These are phyloP conservation scores for Cutaneotrichosporon sp. DNA, from an alignment of 1,284 basidiomycete species.

Conservation along the genomic window DNA sequence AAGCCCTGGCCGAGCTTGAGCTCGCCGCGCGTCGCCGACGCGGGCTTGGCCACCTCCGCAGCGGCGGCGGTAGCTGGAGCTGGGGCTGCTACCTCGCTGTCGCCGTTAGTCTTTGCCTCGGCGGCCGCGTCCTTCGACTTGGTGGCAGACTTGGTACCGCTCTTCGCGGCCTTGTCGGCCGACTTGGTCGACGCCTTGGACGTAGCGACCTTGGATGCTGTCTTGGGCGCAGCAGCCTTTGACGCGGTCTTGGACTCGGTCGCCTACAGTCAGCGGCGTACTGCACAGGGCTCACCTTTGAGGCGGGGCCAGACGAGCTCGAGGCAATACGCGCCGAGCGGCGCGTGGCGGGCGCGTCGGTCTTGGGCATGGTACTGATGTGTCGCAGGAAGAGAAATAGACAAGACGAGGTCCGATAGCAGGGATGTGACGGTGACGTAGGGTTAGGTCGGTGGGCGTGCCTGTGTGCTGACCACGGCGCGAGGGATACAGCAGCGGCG, in stretches of 20 bases:
- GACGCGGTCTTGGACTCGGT: conserved; percentile 1
- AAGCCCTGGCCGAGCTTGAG: conserved; percentile 72
- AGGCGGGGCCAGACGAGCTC: conserved; percentile 21
- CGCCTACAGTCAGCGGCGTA: conserved; percentile 2
- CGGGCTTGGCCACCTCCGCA: conserved; percentile 7
- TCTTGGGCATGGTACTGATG: conserved; percentile 22
- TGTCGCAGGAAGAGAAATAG: no score
- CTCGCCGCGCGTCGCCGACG: conserved; percentile 25
- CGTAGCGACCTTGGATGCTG: neutral
- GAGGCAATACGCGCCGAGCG: conserved; percentile 29
- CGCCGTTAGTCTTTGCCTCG: conserved; percentile 7
- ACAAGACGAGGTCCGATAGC: no score
- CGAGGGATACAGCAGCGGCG: no score
- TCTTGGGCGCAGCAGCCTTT: conserved; percentile 2
- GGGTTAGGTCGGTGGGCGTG: conserved; percentile 6
- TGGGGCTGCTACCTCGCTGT: no score
- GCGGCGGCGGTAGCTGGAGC: conserved; percentile 7
- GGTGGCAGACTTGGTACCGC: neutral
- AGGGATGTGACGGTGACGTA: no score
- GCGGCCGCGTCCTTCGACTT: conserved; percentile 10
- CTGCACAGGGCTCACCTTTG: conserved; percentile 4
- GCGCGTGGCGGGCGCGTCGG: conserved; percentile 17
- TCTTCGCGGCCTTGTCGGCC: conserved; percentile 21
- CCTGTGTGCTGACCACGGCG: no score
- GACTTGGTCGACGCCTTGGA: conserved; percentile 5